Percentiles rank a stretch among this genome's conserved stretches.
phyloP scores from a whole-genome alignment of 176 grass and related monocot genomes.

The Zea mays region DNA sequence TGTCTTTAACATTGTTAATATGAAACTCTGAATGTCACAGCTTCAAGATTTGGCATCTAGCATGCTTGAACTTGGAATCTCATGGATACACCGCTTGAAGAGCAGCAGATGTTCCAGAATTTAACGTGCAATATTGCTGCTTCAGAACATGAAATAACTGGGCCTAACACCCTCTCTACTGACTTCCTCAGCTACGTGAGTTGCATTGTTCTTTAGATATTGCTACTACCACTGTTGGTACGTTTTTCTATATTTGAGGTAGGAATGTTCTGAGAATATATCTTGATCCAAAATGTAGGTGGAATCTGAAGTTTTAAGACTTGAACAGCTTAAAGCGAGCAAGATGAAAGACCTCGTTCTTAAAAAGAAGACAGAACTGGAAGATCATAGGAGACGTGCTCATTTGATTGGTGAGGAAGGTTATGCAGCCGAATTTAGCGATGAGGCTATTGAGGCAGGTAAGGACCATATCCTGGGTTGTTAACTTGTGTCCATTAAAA shows the following conservation, averaged over 20 bases:
- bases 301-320: slow-evolving; percentile 81
- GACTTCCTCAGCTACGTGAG: slow-evolving; percentile 76
- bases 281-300: slow-evolving; percentile 52
- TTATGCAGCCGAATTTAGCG: slow-evolving; percentile 61
- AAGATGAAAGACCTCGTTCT: slow-evolving; percentile 85
- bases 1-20: slow-evolving; percentile 12
- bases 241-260: not conserved
- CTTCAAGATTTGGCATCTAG: slow-evolving; percentile 83
- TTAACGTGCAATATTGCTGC: slow-evolving; percentile 74
- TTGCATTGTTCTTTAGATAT: slow-evolving; percentile 21
- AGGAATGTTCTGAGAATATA: slow-evolving; percentile 22
- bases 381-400: slow-evolving; percentile 63
- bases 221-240: slow-evolving; percentile 5
- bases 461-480: slow-evolving; percentile 19
- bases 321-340: slow-evolving; percentile 79
- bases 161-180: slow-evolving; percentile 64
- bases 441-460: slow-evolving; percentile 85
- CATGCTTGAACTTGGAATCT: slow-evolving; percentile 88
- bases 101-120: slow-evolving; percentile 83
- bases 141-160: slow-evolving; percentile 76
- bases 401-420: slow-evolving; percentile 64
- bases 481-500: slow-evolving; percentile 7
- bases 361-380: slow-evolving; percentile 81
- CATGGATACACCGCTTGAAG: slow-evolving; percentile 88
- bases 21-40: slow-evolving; percentile 41